phyloP scores from a whole-genome alignment of 2,329 filamentous ascomycete genomes.

The Blastomyces gilchristii region DNA sequence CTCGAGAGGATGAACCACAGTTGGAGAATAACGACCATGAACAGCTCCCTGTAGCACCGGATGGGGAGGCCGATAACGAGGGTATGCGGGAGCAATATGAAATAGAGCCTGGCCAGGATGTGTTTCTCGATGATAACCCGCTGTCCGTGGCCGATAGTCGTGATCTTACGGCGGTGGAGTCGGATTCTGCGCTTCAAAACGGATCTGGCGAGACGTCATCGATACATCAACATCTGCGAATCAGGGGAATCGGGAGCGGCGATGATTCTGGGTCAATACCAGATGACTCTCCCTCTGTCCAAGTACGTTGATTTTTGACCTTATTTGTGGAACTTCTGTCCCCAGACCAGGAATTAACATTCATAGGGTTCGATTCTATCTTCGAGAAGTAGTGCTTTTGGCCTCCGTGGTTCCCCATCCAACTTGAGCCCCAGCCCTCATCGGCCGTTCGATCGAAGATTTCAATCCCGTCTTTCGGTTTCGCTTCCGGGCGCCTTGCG shows the following conservation, averaged over 20 bases:
- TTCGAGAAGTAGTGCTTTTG: slow-evolving; percentile 61
- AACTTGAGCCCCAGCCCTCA: slow-evolving; percentile 67
- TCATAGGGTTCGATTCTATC: slow-evolving; percentile 44
- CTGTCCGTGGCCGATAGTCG: slow-evolving; percentile 21
- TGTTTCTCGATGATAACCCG: slow-evolving; percentile 20
- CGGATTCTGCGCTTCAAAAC: slow-evolving; percentile 4
- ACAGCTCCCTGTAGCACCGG: slow-evolving; percentile 2
- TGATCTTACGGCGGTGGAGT: slow-evolving; percentile 13
- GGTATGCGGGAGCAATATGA: slow-evolving; percentile 15
- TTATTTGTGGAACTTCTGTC: slow-evolving; percentile 40
- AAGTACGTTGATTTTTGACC: slow-evolving; percentile 53
- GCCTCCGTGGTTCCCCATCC: slow-evolving; percentile 57
- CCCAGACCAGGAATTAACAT: slow-evolving; percentile 19
- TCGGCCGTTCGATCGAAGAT: slow-evolving; percentile 86
- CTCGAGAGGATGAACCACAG: slow-evolving; percentile 45
- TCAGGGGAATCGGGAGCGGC: slow-evolving; percentile 31
- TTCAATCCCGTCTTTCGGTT: slow-evolving; percentile 74
- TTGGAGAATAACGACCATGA: slow-evolving; percentile 32
- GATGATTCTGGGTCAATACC: slow-evolving; percentile 66
- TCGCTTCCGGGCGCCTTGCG: slow-evolving; percentile 53
- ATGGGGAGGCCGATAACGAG: slow-evolving; percentile 7
- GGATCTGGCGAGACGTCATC: slow-evolving; percentile 18
- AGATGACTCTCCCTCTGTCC: slow-evolving; percentile 74
- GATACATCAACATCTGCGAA: slow-evolving; percentile 18
- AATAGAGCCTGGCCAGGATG: slow-evolving; percentile 7